Evolutionary conservation across 129 eudicot species (phyloP), one percentile per base, ranked within the genome.

Genomic region (Arctium lappa): DNA sequence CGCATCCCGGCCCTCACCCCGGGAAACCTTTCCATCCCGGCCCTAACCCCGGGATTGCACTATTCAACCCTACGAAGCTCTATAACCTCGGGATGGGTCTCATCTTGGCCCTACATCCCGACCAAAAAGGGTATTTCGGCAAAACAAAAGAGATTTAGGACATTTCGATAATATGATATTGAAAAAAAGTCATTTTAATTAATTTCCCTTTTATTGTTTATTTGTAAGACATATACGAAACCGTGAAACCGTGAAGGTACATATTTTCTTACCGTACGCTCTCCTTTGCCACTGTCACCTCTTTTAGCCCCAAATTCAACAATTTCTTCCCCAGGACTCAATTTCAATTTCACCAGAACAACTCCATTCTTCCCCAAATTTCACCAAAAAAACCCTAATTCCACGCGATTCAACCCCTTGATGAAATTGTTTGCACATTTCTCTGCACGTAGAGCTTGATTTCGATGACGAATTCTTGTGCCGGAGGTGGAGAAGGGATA

Each of bases 381-480:
- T 6, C 46, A 62, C 66, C 11, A 76, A 53, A 76, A 46, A 82
- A 76, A 68, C 81, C 86, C 86, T 82, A 82, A 82, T 75, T 81
- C 50, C 29, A 63, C 0, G 8, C 74, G 48, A 74, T 81, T 75
- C 46, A 46, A 44, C 76, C 82, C 77, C 33, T 83, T 76, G 29
- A 83, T 83, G 86, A 53, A 15, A 37, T 27, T 56, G 18, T 66
- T 44, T 9, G 10, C 69, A 75, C 86, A 78, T 83, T 78, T 38
- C 33, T 72, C 90, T 66, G 88, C 63, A 32, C 79, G 83, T 27
- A 72, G 85, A 31, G 10, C 63, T 80, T 75, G 80, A 72, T 80
- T 69, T 75, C 76, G 53, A 92, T 90, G 97, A 79, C 93, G 80
- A 89, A 87, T 90, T 79, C 89, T 0, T 83, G 85, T 68, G 86